phyloP scores from a whole-genome alignment of 2,329 filamentous ascomycete species.

The Neopestalotiopsis clavispora region DNA sequence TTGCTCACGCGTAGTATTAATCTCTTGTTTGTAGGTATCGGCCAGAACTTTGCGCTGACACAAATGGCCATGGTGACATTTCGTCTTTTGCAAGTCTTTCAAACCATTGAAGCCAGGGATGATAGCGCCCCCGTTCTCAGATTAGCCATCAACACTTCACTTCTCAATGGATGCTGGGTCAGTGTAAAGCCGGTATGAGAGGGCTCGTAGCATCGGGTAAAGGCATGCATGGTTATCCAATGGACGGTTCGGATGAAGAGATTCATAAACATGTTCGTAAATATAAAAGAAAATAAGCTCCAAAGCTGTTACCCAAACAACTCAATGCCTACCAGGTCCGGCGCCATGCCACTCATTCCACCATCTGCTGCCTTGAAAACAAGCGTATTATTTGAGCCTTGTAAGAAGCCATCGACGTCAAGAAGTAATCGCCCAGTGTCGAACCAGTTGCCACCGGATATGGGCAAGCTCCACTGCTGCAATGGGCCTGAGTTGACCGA shows the following conservation, averaged over 20 bases:
- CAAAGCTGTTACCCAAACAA: not conserved
- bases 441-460: no score
- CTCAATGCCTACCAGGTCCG: no score
- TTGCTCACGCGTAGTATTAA: not conserved
- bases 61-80: slow-evolving; percentile 36
- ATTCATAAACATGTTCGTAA: no score
- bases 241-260: no score
- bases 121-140: slow-evolving; percentile 31
- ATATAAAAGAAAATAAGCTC: no score
- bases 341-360: no score
- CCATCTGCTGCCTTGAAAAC: no score
- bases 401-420: no score
- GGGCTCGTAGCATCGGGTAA: not conserved
- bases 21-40: slow-evolving; percentile 28
- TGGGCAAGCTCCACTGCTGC: no score
- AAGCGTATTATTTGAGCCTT: no score
- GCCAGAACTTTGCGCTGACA: slow-evolving; percentile 41
- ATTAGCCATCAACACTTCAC: slow-evolving; percentile 32
- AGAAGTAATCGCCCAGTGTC: no score
- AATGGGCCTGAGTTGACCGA: no score
- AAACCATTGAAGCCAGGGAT: slow-evolving; percentile 32
- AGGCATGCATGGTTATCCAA: not conserved
- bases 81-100: slow-evolving; percentile 35
- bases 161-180: slow-evolving; percentile 36
- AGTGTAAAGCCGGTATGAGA: slow-evolving; percentile 28